Percentiles rank a stretch among this genome's conserved stretches.
Conservation (phyloP, 2,329 filamentous ascomycete species). For the Fusarium virguliforme region DNA sequence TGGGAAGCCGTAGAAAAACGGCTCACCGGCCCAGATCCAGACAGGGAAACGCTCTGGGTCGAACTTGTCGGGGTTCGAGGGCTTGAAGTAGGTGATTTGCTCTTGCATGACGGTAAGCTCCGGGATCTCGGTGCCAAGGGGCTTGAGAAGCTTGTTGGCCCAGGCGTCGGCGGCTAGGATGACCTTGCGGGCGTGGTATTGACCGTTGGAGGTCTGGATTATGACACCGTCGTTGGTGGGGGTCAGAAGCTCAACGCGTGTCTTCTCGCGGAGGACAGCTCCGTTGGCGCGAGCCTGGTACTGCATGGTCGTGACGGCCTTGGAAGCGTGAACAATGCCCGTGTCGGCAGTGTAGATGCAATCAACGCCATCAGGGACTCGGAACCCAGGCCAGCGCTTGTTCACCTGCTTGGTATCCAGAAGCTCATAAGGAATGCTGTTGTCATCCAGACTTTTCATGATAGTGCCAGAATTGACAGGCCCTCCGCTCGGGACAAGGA, state of each 20-base stretch:
- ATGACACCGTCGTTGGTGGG: constrained; percentile 18
- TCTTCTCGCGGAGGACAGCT: constrained; percentile 31
- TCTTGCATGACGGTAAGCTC: constrained; percentile 41
- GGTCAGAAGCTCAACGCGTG: constrained; percentile 9
- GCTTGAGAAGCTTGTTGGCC: constrained; percentile 39
- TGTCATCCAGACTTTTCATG: constrained; percentile 26
- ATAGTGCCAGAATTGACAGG: neutral
- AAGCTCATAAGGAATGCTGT: constrained; percentile 40
- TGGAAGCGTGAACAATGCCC: constrained; percentile 43
- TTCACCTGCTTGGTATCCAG: constrained; percentile 33
- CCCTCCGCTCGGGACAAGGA: constrained; percentile 39
- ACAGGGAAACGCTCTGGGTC: constrained; percentile 28
- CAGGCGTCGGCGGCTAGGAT: constrained; percentile 37
- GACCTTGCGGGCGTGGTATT: constrained; percentile 27
- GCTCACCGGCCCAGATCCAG: constrained; percentile 36
- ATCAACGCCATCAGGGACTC: constrained; percentile 27
- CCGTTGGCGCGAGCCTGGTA: constrained; percentile 31
- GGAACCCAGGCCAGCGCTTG: constrained; percentile 44
- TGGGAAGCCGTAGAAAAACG: constrained; percentile 33
- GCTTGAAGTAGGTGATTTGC: constrained; percentile 43
- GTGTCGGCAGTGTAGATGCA: constrained; percentile 46
- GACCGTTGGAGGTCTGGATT: constrained; percentile 25
- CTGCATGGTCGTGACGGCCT: constrained; percentile 34
- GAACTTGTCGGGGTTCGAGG: constrained; percentile 6
- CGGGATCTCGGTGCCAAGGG: constrained; percentile 28